A percentile compares a stretch with the other conserved stretches of the same genome.
Conservation (phyloP, 345 rosid species). For the Eutrema heterophyllum region DNA sequence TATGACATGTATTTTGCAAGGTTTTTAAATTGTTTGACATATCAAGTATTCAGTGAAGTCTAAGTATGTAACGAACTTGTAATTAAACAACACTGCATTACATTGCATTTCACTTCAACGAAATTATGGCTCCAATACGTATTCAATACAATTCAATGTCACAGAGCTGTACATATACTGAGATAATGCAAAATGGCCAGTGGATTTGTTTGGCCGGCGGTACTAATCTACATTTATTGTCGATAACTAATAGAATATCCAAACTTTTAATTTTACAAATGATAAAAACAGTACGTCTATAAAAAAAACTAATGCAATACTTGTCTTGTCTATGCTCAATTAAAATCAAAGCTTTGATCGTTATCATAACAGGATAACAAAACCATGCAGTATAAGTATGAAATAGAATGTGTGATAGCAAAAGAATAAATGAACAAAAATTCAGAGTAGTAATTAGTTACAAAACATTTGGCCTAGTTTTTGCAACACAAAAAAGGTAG, state of each 20-base stretch:
- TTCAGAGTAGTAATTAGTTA: too few relatives aligned
- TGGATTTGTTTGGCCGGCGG: slow-evolving; percentile 10
- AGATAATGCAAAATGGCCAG: slow-evolving; percentile 2
- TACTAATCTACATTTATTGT: slow-evolving; percentile 9
- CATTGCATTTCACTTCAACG: not conserved
- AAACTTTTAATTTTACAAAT: not conserved
- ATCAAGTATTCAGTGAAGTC: not conserved
- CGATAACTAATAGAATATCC: not conserved
- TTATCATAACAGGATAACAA: not conserved
- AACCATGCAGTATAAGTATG: not conserved
- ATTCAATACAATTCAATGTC: slow-evolving; percentile 3
- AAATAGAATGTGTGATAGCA: not conserved
- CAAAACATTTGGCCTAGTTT: not conserved
- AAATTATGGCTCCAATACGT: not conserved
- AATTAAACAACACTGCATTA: not conserved
- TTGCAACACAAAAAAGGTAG: not conserved
- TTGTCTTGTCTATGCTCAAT: not conserved
- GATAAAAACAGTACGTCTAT: not conserved
- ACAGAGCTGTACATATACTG: not conserved
- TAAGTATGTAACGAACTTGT: not conserved
- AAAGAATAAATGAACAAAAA: not conserved
- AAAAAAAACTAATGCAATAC: not conserved
- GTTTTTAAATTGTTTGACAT: too few relatives aligned
- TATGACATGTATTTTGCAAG: too few relatives aligned
- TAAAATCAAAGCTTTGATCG: not conserved